Evolutionary conservation across 306 rosid species (phyloP), one percentile per base, ranked within the genome.

Genomic region (Rosa chinensis): DNA sequence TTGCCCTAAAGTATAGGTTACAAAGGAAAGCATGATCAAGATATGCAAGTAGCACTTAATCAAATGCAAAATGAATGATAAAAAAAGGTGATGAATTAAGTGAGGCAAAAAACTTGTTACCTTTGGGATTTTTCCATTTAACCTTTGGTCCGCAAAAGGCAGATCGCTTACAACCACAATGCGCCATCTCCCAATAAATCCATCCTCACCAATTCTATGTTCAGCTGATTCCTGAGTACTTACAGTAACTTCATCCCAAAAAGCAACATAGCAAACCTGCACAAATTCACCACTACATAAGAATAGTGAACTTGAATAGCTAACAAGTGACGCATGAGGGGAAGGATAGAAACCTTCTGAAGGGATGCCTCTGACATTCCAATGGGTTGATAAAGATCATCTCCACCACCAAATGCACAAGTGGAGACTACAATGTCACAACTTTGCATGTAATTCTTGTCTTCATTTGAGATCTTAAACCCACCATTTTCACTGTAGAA

Each of bases 321-420:
- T 7, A 42, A 74, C 11, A 66, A 70, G 40, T 67, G 28, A 23
- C 70, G 76, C 77, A 78, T 84, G 58, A 72, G 55, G 8, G 50
- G 78, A 81, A 79, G 61, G 66, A 79, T 43, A 67, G 10, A 80
- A 81, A 95, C 99, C 98, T 91, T 90, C 74, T 63, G 80, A 81
- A 93, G 85, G 6, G 98, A 90, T 70, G 96, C 87, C 67, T 81
- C 77, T 62, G 96, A 84, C 97, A 93, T 90, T 85, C 99, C 98
- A 73, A 95, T 93, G 5, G 98, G 99, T 80, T 93, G 99, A 88
- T 95, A 94, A 75, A 94, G 97, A 90, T 94, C 99, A 87, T 94
- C 99, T 55, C 97, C 99, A 4, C 99, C 99, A 77, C 99, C 99
- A 90, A 95, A 95, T 67, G 98, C 92, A 88, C 99, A 95, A 66